Base-by-base conservation (phyloP, 768 basidiomycete genomes). In the Termitomyces sp. region DNA sequence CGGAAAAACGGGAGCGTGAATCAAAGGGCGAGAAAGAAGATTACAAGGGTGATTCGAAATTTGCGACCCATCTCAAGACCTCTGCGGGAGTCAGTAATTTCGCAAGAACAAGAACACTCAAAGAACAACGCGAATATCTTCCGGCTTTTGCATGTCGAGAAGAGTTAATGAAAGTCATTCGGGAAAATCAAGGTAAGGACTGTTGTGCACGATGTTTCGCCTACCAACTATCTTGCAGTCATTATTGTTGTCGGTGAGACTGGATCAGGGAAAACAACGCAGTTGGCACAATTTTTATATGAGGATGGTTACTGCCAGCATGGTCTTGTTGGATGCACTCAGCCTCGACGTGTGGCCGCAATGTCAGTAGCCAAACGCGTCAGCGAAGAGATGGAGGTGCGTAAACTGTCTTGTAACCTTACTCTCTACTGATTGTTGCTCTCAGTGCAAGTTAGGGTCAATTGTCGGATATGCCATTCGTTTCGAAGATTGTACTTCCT, bases 331-430 rank as follows among this genome's bases (percentile, higher is more conserved):
- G 96, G 96, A 12, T 99, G 97, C 70, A 99, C 97, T 0, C 97
- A 99, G 71, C 97, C 97, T 53, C 86, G 97, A 67, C 95, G 97
- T 78, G 97, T 99, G 33, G 97, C 97, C 49, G 97, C 97, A 16
- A 98, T 99, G 97, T 96, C 93, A 11, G 97, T 98, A 7, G 97
- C 97, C n/a, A 98, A 99, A 78, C 95, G 97, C 74, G 97, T 99
- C 60, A 95, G 94, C 69, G 97, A 99, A 71, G 97, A 99, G 76
- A 98, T 99, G 91, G 93, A 97, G 85, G 92, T 92, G 50, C 58
- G 85, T 50, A 45, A 5, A 24, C 22, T 24, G 59, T 22, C 49
- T 38, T 52, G 55, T 24, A 53, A 7, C 18, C 9, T 33, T 35
- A 13, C 3, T 18, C n/a, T 48, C 28, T 55, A 18, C 58, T 66